A percentile compares a stretch with the other conserved stretches of the same genome.
Evolutionary conservation across 2,329 filamentous ascomycete genomes (phyloP).

Genomic region (Neopestalotiopsis sp.): DNA sequence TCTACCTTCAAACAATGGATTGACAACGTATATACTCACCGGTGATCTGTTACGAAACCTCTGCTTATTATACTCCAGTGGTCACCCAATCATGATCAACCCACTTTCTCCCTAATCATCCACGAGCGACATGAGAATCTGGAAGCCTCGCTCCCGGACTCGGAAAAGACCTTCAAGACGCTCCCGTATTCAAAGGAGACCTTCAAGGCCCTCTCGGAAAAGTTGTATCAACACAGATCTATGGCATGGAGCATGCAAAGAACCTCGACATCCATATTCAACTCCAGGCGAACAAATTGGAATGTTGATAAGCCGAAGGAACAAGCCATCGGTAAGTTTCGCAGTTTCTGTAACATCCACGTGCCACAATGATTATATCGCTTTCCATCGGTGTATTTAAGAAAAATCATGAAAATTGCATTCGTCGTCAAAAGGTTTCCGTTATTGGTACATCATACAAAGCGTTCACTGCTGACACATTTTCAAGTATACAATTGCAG

Average conservation of each 20-base stretch:
- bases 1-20: no score
- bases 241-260: conserved; percentile 19
- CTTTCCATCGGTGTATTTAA: conserved; percentile 15
- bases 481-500: conserved; percentile 31
- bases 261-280: conserved; percentile 24
- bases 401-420: no score
- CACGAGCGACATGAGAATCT: no score
- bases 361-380: no score
- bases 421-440: no score
- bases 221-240: conserved; percentile 28
- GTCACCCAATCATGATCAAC: no score
- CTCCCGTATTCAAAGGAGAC: conserved; percentile 23
- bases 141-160: no score
- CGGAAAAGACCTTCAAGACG: no score
- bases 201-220: conserved; percentile 20
- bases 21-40: no score
- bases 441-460: no score
- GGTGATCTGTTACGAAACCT: no score
- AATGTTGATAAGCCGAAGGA: not conserved
- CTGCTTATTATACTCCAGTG: no score
- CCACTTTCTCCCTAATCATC: conserved; percentile 24
- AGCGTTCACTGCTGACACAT: conserved; percentile 1
- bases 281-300: conserved; percentile 21
- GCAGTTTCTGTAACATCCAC: not conserved
- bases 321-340: not conserved